These are phyloP conservation scores for Mrakia hoshinonis DNA, from an alignment of 768 basidiomycete genomes.

Conservation along the genomic window DNA sequence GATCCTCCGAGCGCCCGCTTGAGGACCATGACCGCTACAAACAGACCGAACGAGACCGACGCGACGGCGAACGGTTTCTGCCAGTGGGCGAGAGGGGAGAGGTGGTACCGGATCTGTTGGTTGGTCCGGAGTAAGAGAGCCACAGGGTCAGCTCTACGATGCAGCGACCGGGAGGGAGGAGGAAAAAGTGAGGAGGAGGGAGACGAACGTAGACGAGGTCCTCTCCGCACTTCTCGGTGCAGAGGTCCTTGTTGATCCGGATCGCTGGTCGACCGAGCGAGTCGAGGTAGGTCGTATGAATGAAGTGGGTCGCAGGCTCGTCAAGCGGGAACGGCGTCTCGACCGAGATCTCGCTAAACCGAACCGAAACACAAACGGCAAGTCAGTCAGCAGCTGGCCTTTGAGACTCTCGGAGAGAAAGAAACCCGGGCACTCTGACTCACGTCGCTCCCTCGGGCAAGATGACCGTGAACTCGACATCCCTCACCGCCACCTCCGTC, in stretches of 20 bases:
- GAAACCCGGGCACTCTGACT: slow-evolving; percentile 41
- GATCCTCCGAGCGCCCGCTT: slow-evolving; percentile 2
- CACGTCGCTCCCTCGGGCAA: slow-evolving; percentile 93
- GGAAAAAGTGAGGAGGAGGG: neutral
- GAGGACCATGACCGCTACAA: slow-evolving; percentile 1
- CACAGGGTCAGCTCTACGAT: no score
- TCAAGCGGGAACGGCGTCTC: slow-evolving; percentile 68
- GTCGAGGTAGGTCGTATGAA: slow-evolving; percentile 80
- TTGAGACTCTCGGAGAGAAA: slow-evolving; percentile 24
- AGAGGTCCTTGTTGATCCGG: slow-evolving; percentile 59
- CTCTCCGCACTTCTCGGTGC: slow-evolving; percentile 65
- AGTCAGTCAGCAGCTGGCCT: slow-evolving; percentile 15
- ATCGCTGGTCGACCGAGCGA: slow-evolving; percentile 76
- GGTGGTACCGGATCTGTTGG: slow-evolving; percentile 81
- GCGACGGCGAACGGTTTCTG: slow-evolving; percentile 77
- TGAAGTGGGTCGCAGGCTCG: slow-evolving; percentile 50
- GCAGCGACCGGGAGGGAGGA: no score
- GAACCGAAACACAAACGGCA: neutral
- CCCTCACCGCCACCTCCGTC: slow-evolving; percentile 68
- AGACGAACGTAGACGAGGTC: slow-evolving; percentile 69
- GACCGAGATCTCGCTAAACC: slow-evolving; percentile 63
- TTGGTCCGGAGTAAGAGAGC: no score
- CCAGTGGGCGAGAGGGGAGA: slow-evolving; percentile 68
- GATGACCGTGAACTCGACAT: slow-evolving; percentile 68
- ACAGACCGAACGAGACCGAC: slow-evolving; percentile 39